phyloP scores from a whole-genome alignment of 1,139 yeast species.

The Candida tetrigidarum region DNA sequence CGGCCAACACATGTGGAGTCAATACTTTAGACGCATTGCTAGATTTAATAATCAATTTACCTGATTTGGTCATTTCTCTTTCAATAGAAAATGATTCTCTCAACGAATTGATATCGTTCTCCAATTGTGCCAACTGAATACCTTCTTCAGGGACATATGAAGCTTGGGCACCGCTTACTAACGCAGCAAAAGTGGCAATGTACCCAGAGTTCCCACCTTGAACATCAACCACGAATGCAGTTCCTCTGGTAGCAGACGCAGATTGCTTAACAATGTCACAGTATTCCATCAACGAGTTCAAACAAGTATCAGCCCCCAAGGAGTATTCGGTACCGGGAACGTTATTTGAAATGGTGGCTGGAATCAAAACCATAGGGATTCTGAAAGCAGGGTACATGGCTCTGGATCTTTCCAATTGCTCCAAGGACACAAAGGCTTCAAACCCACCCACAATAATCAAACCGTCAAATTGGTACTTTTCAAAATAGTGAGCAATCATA shows the following conservation, averaged over 20 bases:
- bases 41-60: conserved; percentile 84
- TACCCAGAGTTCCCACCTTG: conserved; percentile 88
- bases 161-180: conserved; percentile 75
- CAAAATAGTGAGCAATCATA: conserved; percentile 75
- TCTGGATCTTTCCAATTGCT: conserved; percentile 68
- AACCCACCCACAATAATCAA: conserved; percentile 78
- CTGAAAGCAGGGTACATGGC: conserved; percentile 69
- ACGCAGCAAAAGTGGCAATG: conserved; percentile 70
- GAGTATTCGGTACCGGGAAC: conserved; percentile 88
- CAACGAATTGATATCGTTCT: conserved; percentile 62
- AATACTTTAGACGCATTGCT: conserved; percentile 85
- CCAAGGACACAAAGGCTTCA: conserved; percentile 74
- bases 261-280: conserved; percentile 81
- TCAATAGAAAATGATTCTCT: conserved; percentile 60
- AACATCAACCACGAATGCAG: conserved; percentile 83
- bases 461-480: conserved; percentile 74
- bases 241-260: conserved; percentile 77
- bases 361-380: conserved; percentile 78
- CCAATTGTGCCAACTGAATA: conserved; percentile 58
- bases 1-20: conserved; percentile 79
- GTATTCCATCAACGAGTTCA: conserved; percentile 73
- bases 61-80: conserved; percentile 67
- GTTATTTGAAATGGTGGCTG: conserved; percentile 83
- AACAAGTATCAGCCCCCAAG: conserved; percentile 77
- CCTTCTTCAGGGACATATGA: conserved; percentile 79